Evolutionary conservation across 2,329 filamentous ascomycete genomes (phyloP).

Genomic region (Pseudocercospora musae): DNA sequence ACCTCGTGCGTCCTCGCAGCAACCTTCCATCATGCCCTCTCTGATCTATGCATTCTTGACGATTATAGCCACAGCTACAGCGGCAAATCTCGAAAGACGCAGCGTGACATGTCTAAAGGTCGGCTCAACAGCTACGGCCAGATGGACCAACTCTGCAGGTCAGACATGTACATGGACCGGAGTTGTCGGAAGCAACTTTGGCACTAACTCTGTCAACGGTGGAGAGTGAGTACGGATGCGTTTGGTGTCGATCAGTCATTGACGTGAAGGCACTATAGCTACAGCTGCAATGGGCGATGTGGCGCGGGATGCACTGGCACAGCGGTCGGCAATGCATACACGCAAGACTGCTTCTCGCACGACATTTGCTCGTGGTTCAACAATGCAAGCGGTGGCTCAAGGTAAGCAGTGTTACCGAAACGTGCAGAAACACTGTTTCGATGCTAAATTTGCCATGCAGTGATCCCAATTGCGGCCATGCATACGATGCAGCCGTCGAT

Average conservation of each 20-base stretch:
- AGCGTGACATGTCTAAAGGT: conserved; percentile 38
- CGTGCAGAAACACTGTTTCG: neutral
- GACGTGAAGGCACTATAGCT: conserved; percentile 35
- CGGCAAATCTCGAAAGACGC: conserved; percentile 10
- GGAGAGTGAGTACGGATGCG: conserved; percentile 43
- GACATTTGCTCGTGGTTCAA: conserved; percentile 54
- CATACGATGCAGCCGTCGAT: conserved; percentile 44
- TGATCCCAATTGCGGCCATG: conserved; percentile 49
- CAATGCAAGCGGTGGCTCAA: conserved; percentile 46
- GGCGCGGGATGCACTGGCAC: conserved; percentile 47
- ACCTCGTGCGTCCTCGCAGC: neutral
- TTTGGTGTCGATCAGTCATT: neutral
- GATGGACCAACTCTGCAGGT: conserved; percentile 46
- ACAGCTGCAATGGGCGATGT: conserved; percentile 50
- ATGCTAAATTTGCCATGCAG: conserved; percentile 27
- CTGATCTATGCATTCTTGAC: neutral
- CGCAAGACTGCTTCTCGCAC: conserved; percentile 51
- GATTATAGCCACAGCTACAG: neutral
- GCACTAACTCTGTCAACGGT: conserved; percentile 40
- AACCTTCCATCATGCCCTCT: neutral
- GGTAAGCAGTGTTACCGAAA: conserved; percentile 31
- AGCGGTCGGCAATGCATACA: conserved; percentile 48
- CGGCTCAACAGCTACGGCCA: conserved; percentile 44
- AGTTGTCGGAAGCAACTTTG: conserved; percentile 49
- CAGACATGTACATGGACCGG: conserved; percentile 45